Percentiles rank a stretch among this genome's conserved stretches.
Evolutionary conservation across 768 basidiomycete species (phyloP).

Genomic region (Tylopilus vinaceipallidus): DNA sequence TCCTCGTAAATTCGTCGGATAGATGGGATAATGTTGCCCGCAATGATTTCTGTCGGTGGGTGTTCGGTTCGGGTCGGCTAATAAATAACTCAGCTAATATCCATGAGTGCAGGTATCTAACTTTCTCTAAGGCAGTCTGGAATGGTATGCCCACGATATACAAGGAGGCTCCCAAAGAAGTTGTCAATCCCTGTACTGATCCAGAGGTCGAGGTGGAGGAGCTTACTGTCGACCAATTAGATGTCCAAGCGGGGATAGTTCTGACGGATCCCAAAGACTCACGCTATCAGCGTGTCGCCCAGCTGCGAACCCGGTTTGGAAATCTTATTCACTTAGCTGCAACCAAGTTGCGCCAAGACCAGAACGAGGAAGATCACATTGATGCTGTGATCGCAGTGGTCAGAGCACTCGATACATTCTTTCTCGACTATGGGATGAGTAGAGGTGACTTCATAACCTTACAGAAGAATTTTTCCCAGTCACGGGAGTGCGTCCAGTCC

Average conservation of each 20-base stretch:
- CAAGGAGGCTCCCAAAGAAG: slow-evolving; percentile 54
- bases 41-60: slow-evolving; percentile 83
- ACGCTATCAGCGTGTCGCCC: slow-evolving; percentile 63
- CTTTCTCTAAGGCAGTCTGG: slow-evolving; percentile 74
- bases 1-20: slow-evolving; percentile 48
- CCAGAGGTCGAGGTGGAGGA: slow-evolving; percentile 63
- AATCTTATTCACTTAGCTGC: slow-evolving; percentile 67
- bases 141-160: slow-evolving; percentile 71
- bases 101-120: slow-evolving; percentile 50
- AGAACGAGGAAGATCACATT: slow-evolving; percentile 75
- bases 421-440: slow-evolving; percentile 68
- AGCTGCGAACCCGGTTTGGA: slow-evolving; percentile 64
- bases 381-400: slow-evolving; percentile 78
- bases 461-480: slow-evolving; percentile 45
- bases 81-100: slow-evolving; percentile 3
- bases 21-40: slow-evolving; percentile 66
- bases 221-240: slow-evolving; percentile 62
- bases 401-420: slow-evolving; percentile 71
- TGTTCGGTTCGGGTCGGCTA: slow-evolving; percentile 1
- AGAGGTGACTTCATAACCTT: slow-evolving; percentile 56
- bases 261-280: slow-evolving; percentile 72
- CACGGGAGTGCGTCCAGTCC: slow-evolving; percentile 24
- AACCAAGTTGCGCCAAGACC: slow-evolving; percentile 55
- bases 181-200: slow-evolving; percentile 57
- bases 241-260: slow-evolving; percentile 72